phyloP scores from a whole-genome alignment of 768 basidiomycete genomes.

The Podaxis sp. region DNA sequence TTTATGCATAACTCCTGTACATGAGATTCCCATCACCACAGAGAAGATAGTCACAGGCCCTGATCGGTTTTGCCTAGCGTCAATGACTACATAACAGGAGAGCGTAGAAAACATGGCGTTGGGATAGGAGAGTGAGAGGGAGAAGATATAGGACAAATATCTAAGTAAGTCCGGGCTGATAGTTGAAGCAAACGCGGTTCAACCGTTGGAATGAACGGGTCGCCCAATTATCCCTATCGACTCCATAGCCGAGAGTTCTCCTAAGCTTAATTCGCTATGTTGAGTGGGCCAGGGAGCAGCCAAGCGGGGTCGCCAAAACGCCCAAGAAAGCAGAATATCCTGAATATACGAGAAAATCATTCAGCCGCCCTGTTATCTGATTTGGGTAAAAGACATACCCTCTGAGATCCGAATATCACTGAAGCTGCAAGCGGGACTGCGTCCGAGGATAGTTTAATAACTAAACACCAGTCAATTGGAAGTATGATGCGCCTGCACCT shows the following conservation, averaged over 20 bases:
- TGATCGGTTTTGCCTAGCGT: no score
- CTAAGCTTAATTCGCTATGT: neutral
- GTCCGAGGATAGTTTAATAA: no score
- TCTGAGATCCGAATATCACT: conserved; percentile 8
- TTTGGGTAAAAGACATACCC: neutral
- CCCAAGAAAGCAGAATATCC: conserved; percentile 6
- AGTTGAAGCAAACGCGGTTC: neutral
- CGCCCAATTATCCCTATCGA: neutral
- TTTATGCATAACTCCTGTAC: no score
- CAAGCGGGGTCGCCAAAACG: neutral
- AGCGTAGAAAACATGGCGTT: no score
- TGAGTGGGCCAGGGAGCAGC: neutral
- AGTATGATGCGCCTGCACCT: neutral
- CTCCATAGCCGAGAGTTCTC: neutral
- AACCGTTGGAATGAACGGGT: neutral
- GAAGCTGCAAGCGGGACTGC: conserved; percentile 2
- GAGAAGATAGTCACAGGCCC: no score
- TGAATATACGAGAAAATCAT: neutral
- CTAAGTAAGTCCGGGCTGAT: neutral
- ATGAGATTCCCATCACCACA: no score
- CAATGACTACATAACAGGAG: no score
- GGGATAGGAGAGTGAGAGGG: no score
- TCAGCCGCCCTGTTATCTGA: neutral
- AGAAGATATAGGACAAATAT: neutral
- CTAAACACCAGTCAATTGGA: neutral